A percentile compares a stretch with the other conserved stretches of the same genome.
Conservation (phyloP, 192 early-diverging fungal genomes). For the Linnemannia schmuckeri region DNA sequence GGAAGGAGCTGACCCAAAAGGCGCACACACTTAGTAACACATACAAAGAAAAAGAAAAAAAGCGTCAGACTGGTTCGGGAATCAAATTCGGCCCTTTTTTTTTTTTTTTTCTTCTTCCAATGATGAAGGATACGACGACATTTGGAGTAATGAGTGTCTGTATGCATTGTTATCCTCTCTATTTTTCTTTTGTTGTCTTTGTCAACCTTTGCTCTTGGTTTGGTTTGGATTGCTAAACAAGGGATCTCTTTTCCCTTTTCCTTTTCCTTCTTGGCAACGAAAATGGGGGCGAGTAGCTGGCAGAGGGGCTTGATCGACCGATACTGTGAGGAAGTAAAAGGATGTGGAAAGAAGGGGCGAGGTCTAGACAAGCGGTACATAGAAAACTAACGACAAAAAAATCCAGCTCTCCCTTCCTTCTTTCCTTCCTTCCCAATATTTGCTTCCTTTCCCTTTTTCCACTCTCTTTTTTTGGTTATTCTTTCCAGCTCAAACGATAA, state of each 20-base stretch:
- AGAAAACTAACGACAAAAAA: background rate
- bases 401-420: background rate
- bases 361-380: background rate
- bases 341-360: background rate
- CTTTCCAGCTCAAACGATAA: background rate
- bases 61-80: conserved; percentile 13
- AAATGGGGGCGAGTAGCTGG: background rate
- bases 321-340: background rate
- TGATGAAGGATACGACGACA: background rate
- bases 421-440: background rate
- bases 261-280: background rate
- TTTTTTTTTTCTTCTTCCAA: background rate
- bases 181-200: background rate
- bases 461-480: no score
- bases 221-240: background rate
- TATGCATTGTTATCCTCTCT: background rate
- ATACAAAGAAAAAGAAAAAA: background rate
- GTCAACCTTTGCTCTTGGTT: background rate
- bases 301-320: background rate
- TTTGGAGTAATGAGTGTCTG: background rate
- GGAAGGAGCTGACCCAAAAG: background rate
- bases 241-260: background rate
- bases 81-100: conserved; percentile 6
- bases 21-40: background rate
- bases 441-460: background rate